Evolutionary conservation across 1,284 basidiomycete species (phyloP).

Genomic region (Bjerkandera adusta): DNA sequence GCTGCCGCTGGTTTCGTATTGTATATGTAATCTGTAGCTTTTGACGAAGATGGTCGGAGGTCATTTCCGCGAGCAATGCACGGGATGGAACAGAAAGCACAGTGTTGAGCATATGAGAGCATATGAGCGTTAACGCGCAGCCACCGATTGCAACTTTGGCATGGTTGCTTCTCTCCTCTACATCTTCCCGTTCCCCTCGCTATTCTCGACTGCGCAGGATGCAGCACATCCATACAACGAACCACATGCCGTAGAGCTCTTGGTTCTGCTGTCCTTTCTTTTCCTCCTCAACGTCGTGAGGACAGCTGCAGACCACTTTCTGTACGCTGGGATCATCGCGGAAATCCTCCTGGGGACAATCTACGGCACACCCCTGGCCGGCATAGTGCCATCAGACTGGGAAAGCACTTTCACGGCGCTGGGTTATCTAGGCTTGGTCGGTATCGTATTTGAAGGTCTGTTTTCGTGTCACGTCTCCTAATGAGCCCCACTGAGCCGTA

Average conservation of each 20-base stretch:
- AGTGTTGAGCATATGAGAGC: too few species aligned
- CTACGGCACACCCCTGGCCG: constrained; percentile 42
- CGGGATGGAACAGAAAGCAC: too few species aligned
- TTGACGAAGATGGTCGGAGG: too few species aligned
- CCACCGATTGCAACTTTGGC: neutral
- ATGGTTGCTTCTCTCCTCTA: constrained; percentile 3
- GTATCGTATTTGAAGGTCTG: constrained; percentile 50
- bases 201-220: neutral
- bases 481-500: neutral
- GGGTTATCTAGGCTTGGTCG: constrained; percentile 51
- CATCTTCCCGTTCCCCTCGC: constrained; percentile 7
- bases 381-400: constrained; percentile 38
- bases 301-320: constrained; percentile 18
- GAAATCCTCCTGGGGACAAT: constrained; percentile 47
- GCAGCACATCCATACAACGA: constrained; percentile 21
- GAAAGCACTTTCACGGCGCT: constrained; percentile 40
- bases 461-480: neutral
- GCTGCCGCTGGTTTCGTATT: too few species aligned
- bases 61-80: too few species aligned
- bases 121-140: too few species aligned
- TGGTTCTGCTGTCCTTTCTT: constrained; percentile 24
- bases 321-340: constrained; percentile 34
- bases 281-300: constrained; percentile 25
- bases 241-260: constrained; percentile 20
- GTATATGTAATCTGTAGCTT: too few species aligned